Base-by-base conservation (phyloP, 2,329 filamentous ascomycete species). In the Penicillium sp. region DNA sequence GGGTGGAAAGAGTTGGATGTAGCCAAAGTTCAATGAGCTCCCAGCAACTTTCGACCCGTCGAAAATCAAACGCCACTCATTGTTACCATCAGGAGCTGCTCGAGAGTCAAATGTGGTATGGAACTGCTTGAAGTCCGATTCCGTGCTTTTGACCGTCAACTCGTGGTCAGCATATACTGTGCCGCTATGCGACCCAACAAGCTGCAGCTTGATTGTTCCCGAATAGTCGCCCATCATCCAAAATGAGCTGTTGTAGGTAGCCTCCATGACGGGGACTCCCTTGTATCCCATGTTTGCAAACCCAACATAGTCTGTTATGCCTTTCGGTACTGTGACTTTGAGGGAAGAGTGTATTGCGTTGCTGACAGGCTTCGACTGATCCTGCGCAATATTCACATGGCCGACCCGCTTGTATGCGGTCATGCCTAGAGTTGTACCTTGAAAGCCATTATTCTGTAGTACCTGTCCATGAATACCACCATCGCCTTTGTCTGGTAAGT, bases 241-340 rank as follows among this genome's bases (percentile, higher is more conserved):
- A 35, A 63, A 63, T 7, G 51, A 51, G 15, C 45, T 53, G 9
- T 41, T 50, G 20, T 64, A 64, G 1, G 45, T 52, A 13, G 45
- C 45, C 0, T 50, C 43, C 12, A 42, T 44, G n/a, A 61, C 56
- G 0, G 57, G 54, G 9, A 61, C 47, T 1, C 58, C 60, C 4
- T 48, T 50, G 23, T 58, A 62, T 7, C 57, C 74, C 37, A 65
- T 57, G 38, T 80, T 67, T 22, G 71, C 66, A 23, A 73, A 60
- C 1, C 63, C 65, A 26, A 61, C 55, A 16, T 54, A 52, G 6
- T 57, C 51, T 0, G 53, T 54, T 13, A 42, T 39, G 3, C 33
- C 42, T 4, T 41, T 10, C 0, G 44, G 41, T 6, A 60, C 48
- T 6, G 48, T 42, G 2, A 60, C 51, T 3, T 41, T 43, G 5